Evolutionary conservation across 306 rosid genomes (phyloP).

Genomic region (Datisca glomerata): DNA sequence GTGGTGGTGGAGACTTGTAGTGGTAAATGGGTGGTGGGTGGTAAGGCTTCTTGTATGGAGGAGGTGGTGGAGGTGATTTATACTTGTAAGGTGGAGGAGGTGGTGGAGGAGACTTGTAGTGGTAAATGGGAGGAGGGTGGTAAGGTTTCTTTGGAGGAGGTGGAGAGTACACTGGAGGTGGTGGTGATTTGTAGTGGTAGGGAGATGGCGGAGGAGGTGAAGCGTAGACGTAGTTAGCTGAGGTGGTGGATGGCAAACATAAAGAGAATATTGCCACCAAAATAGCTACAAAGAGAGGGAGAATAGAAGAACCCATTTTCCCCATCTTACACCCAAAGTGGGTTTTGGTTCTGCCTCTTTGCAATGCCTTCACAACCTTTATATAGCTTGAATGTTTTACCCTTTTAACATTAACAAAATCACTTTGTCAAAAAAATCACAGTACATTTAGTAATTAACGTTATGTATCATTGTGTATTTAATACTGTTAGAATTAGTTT

Average conservation of each 20-base stretch:
- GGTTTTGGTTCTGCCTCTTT: background rate
- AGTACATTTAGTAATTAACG: no score
- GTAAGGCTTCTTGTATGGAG: background rate
- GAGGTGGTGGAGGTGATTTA: background rate
- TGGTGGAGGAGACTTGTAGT: background rate
- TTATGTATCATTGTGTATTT: no score
- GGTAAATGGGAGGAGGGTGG: background rate
- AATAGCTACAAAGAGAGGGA: background rate
- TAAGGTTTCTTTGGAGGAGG: background rate
- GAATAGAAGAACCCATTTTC: background rate
- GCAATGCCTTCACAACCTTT: background rate
- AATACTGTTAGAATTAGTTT: no score
- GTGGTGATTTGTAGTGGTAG: no score
- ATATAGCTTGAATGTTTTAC: background rate
- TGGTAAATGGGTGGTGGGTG: background rate
- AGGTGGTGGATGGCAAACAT: background rate
- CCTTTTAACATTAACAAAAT: no score
- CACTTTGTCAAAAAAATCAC: no score
- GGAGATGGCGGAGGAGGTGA: background rate
- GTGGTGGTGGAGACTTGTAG: background rate
- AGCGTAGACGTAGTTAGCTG: background rate
- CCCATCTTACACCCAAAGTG: background rate
- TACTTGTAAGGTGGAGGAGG: background rate
- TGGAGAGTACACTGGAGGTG: background rate
- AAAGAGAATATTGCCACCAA: background rate